These are phyloP conservation scores for Mortierella sp. DNA, from an alignment of 371 early-diverging fungal genomes.

Conservation along the genomic window DNA sequence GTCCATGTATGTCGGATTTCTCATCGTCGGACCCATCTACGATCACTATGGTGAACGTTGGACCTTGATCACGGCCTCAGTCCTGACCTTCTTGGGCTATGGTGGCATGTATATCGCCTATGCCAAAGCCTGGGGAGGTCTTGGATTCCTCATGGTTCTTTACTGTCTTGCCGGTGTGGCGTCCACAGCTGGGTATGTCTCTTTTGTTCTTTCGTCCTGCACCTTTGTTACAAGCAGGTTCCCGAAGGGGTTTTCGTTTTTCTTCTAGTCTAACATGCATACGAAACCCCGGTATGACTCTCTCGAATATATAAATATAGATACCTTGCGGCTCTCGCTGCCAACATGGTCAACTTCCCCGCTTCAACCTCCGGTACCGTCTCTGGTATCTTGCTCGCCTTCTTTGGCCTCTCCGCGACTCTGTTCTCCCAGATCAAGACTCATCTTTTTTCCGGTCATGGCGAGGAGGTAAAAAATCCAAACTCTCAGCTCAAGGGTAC, in stretches of 20 bases:
- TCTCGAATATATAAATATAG: constrained; percentile 15
- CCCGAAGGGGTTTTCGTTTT: background rate
- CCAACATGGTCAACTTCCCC: constrained; percentile 54
- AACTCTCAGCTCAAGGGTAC: constrained; percentile 26
- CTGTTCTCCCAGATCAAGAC: constrained; percentile 55
- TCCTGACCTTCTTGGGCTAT: constrained; percentile 45
- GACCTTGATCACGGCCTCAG: constrained; percentile 42
- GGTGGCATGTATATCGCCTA: constrained; percentile 55
- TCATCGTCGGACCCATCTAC: constrained; percentile 52
- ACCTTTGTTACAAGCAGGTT: background rate
- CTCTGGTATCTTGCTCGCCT: constrained; percentile 50
- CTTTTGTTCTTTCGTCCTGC: background rate
- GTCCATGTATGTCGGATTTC: constrained; percentile 52
- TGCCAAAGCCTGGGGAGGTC: constrained; percentile 53
- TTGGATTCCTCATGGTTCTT: constrained; percentile 52
- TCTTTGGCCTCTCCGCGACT: constrained; percentile 54
- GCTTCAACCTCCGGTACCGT: constrained; percentile 48
- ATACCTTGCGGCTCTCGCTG: constrained; percentile 51
- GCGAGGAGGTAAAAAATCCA: constrained; percentile 10
- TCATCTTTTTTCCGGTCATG: constrained; percentile 44
- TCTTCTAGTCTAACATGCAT: no score
- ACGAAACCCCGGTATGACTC: no score
- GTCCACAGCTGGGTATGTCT: constrained; percentile 53
- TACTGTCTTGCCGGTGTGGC: constrained; percentile 52
- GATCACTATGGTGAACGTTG: constrained; percentile 53